phyloP scores from a whole-genome alignment of 75 land plant species.

The Cupressus sempervirens region DNA sequence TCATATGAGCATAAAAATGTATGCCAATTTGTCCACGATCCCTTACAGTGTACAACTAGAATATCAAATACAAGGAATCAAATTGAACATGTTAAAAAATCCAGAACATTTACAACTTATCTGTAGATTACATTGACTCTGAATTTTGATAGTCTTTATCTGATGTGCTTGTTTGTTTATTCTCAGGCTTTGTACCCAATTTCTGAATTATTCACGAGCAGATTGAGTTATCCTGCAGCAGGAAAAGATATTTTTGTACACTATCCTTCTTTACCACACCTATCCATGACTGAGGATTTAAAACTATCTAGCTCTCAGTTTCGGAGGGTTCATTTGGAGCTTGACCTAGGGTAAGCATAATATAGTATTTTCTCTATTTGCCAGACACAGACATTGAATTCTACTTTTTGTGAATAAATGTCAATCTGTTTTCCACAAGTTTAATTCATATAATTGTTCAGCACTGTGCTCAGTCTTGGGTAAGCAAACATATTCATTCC shows the following conservation, averaged over 20 bases:
- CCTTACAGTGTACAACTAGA: not conserved
- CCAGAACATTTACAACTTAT: not conserved
- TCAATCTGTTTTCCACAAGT: not conserved
- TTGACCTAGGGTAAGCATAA: constrained; percentile 59
- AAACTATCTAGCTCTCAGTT: constrained; percentile 12
- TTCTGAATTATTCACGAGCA: constrained; percentile 52
- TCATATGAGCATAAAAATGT: not conserved
- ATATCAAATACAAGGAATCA: not conserved
- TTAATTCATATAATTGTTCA: not conserved
- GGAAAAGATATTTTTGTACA: constrained; percentile 28
- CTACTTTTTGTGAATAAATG: not conserved
- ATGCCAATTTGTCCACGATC: not conserved
- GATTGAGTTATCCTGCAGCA: constrained; percentile 47
- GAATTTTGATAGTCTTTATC: not conserved
- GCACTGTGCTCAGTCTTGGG: not conserved
- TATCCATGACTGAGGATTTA: constrained; percentile 22
- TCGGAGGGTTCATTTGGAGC: constrained; percentile 51
- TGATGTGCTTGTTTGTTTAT: constrained; percentile 13
- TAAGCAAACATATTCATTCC: not conserved
- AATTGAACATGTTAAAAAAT: not conserved
- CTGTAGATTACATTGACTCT: not conserved
- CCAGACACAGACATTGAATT: not conserved
- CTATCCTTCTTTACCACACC: constrained; percentile 36
- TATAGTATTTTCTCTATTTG: not conserved
- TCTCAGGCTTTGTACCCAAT: constrained; percentile 81